Conservation (phyloP, 2,329 filamentous ascomycete species). For the Nemania abortiva region DNA sequence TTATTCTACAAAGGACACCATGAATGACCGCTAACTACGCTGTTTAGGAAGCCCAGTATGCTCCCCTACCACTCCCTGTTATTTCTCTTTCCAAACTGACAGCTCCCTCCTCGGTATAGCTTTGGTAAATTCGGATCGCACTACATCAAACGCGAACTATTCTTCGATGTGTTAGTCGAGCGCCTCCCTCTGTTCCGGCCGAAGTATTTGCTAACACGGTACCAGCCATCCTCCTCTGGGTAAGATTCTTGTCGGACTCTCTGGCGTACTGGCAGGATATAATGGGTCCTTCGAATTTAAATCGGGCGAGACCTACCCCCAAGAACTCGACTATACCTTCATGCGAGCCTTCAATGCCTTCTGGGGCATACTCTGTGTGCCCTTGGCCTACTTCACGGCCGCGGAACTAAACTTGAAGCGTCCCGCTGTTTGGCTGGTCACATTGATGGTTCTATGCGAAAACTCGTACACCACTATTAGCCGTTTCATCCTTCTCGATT, state of each 20-base stretch:
- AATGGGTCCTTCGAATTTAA: constrained; percentile 99
- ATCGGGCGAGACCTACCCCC: constrained; percentile 94
- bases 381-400: constrained; percentile 94
- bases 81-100: constrained; percentile 46
- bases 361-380: constrained; percentile 92
- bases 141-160: constrained; percentile 99
- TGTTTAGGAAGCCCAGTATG: constrained; percentile 68
- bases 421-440: constrained; percentile 93
- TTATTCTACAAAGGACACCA: not conserved
- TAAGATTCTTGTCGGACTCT: constrained; percentile 98
- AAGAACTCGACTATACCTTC: constrained; percentile 95
- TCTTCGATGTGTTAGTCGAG: constrained; percentile 79
- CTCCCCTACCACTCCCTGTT: constrained; percentile 39
- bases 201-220: constrained; percentile 38
- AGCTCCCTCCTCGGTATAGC: constrained; percentile 57
- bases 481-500: constrained; percentile 97
- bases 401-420: constrained; percentile 88
- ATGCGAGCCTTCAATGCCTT: constrained; percentile 98
- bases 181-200: constrained; percentile 26
- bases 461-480: constrained; percentile 99
- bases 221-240: constrained; percentile 82
- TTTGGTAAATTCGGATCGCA: constrained; percentile 99
- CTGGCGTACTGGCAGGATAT: constrained; percentile 95
- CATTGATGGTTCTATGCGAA: constrained; percentile 97
- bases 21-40: constrained; percentile 37